Percentiles rank a stretch among this genome's conserved stretches.
Evolutionary conservation across 1,284 basidiomycete species (phyloP).

Genomic region (Tilletia walkeri): DNA sequence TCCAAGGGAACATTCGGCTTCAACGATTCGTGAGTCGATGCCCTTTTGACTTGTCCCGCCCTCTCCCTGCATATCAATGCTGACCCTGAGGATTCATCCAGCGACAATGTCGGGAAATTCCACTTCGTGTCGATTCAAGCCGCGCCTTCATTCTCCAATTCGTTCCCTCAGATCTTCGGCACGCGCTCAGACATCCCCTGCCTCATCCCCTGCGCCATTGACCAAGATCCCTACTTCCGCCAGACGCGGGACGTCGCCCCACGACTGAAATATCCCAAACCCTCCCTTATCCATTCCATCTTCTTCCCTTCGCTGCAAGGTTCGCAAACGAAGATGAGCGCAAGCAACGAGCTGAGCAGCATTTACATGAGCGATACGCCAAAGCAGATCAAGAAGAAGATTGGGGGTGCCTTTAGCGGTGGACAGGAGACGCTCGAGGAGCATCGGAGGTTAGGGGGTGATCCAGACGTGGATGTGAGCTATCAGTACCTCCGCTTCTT

Average conservation of each 20-base stretch:
- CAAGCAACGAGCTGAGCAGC: constrained; percentile 81
- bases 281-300: constrained; percentile 85
- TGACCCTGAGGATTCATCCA: constrained; percentile 52
- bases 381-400: constrained; percentile 95
- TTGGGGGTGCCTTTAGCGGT: constrained; percentile 69
- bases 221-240: constrained; percentile 90
- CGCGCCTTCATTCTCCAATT: constrained; percentile 94
- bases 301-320: constrained; percentile 99
- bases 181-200: constrained; percentile 78
- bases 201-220: constrained; percentile 96
- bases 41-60: not conserved
- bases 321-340: constrained; percentile 98
- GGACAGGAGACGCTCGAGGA: constrained; percentile 83
- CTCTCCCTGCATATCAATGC: not conserved
- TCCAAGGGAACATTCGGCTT: constrained; percentile 95
- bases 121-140: constrained; percentile 98
- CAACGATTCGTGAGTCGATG: constrained; percentile 59
- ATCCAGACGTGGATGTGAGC: constrained; percentile 91
- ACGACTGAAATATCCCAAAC: constrained; percentile 93
- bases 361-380: constrained; percentile 95
- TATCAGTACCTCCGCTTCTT: constrained; percentile 98
- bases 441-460: constrained; percentile 80
- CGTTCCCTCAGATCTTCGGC: constrained; percentile 97
- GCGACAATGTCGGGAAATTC: constrained; percentile 96
- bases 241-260: constrained; percentile 91